phyloP scores from a whole-genome alignment of 1,284 basidiomycete genomes.

The Apiotrichum mycotoxinovorans region DNA sequence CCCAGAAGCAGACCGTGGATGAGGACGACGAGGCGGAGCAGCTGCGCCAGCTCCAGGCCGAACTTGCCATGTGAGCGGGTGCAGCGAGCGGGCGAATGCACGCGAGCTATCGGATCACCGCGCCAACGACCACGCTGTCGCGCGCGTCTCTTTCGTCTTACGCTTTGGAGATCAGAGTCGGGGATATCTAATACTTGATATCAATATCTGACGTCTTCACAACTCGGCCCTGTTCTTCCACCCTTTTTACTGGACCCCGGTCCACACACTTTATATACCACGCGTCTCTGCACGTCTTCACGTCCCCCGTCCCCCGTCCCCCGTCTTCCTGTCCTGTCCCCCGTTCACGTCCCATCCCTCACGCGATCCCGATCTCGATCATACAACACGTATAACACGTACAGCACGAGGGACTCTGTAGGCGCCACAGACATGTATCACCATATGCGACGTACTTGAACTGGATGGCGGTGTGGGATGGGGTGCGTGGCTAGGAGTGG shows the following conservation, averaged over 20 bases:
- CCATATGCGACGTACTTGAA: neutral
- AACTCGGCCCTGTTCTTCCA: neutral
- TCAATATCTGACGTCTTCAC: no score
- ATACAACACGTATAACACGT: no score
- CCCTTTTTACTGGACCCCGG: neutral
- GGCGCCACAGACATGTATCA: constrained; percentile 1
- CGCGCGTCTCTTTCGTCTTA: no score
- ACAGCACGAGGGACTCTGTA: neutral
- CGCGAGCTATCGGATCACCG: neutral
- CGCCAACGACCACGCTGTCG: neutral
- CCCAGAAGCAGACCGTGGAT: constrained; percentile 43
- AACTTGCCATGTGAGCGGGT: constrained; percentile 68
- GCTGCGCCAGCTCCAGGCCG: constrained; percentile 86
- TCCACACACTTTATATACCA: neutral
- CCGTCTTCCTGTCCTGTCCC: no score
- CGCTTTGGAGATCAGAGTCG: no score
- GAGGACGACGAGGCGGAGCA: constrained; percentile 93
- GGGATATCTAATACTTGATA: no score
- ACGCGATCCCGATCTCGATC: neutral
- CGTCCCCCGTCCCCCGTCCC: neutral
- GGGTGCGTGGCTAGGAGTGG: no score
- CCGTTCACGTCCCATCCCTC: neutral
- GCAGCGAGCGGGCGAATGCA: neutral
- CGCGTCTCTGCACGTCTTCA: neutral
- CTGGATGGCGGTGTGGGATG: no score